Conservation (phyloP, 768 basidiomycete species). For the Boletus vinaceobasis region DNA sequence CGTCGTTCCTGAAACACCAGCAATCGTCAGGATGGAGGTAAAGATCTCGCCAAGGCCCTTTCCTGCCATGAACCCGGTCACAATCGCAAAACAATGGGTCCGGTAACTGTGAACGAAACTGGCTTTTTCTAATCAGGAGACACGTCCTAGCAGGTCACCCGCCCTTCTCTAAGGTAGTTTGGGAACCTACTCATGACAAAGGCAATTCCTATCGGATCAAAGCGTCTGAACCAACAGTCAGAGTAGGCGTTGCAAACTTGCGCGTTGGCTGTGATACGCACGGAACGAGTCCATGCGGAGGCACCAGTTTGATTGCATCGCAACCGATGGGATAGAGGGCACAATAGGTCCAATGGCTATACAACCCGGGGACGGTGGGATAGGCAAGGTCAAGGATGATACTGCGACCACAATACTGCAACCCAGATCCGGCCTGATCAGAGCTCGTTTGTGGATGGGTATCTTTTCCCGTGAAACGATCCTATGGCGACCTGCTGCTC, state of each 20-base stretch:
- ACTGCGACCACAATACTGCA: neutral
- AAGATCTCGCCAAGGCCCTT: constrained; percentile 39
- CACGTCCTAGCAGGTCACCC: neutral
- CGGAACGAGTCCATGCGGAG: constrained; percentile 1
- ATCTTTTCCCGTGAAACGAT: constrained; percentile 14
- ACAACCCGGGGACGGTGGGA: neutral
- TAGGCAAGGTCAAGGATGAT: neutral
- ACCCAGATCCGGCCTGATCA: neutral
- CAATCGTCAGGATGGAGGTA: constrained; percentile 31
- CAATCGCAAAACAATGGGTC: constrained; percentile 34
- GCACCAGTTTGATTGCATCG: constrained; percentile 1
- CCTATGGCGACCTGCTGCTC: constrained; percentile 15
- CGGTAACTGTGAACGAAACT: constrained; percentile 2
- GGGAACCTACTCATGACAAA: neutral
- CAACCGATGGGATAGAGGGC: neutral
- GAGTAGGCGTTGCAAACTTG: neutral
- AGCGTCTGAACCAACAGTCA: neutral
- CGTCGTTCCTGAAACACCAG: constrained; percentile 23
- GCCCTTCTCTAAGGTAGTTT: neutral
- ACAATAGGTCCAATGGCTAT: neutral
- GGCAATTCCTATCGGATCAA: neutral
- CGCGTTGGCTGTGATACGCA: neutral
- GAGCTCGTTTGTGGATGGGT: neutral
- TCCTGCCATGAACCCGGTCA: constrained; percentile 40
- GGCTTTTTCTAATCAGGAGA: neutral